Conservation (phyloP, 345 rosid genomes). For the Euclidium syriacum region DNA sequence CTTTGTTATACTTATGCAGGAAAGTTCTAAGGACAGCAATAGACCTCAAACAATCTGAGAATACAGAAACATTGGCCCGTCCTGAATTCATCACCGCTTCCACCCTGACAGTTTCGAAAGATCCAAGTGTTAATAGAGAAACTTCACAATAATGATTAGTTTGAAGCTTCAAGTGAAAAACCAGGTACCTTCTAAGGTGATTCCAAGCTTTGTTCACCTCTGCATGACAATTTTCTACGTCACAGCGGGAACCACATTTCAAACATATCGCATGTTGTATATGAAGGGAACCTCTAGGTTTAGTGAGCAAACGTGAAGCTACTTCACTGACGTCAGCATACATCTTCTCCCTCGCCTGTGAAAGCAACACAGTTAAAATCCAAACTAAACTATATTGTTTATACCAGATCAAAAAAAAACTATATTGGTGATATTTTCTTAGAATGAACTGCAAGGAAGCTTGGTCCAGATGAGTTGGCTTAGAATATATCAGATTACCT, state of each 20-base stretch:
- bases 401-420: background rate
- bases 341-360: slow-evolving; percentile 32
- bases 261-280: slow-evolving; percentile 51
- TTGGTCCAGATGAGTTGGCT: background rate
- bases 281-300: slow-evolving; percentile 17
- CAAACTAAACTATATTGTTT: background rate
- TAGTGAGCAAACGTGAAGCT: slow-evolving; percentile 30
- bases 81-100: slow-evolving; percentile 39
- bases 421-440: background rate
- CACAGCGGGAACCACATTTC: slow-evolving; percentile 48
- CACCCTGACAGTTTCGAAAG: slow-evolving; percentile 37
- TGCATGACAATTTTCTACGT: slow-evolving; percentile 38
- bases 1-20: slow-evolving; percentile 62
- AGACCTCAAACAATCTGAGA: slow-evolving; percentile 53
- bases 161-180: background rate
- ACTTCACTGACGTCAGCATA: slow-evolving; percentile 27
- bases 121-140: slow-evolving; percentile 1
- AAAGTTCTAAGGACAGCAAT: slow-evolving; percentile 44
- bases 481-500: slow-evolving; percentile 35
- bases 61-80: slow-evolving; percentile 26
- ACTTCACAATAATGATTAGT: background rate
- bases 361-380: slow-evolving; percentile 5
- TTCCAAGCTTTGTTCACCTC: slow-evolving; percentile 48
- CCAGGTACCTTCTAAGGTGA: slow-evolving; percentile 43
- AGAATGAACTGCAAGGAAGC: background rate